Percentiles rank a stretch among this genome's conserved stretches.
Evolutionary conservation across 176 grass and related monocot genomes (phyloP).

Genomic region (Echinochloa phyllopogon): DNA sequence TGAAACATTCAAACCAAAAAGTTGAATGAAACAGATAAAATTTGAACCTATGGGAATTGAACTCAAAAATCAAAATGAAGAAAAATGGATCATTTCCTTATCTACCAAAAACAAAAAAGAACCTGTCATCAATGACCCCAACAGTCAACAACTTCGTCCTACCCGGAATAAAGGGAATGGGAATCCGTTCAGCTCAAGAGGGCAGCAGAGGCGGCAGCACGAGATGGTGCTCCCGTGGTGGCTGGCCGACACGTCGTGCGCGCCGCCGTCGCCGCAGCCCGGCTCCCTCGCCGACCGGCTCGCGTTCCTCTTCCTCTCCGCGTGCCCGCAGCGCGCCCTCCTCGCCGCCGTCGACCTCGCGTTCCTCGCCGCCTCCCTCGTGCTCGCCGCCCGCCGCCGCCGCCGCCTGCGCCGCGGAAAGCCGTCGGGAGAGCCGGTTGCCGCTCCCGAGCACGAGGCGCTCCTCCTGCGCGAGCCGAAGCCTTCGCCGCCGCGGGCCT

Average conservation of each 20-base stretch:
- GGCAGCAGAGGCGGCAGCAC: neutral
- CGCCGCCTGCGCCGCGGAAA: too few relatives aligned
- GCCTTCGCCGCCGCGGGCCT: neutral
- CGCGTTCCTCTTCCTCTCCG: conserved; percentile 38
- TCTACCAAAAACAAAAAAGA: too few relatives aligned
- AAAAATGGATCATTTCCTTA: too few relatives aligned
- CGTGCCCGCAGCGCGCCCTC: conserved; percentile 34
- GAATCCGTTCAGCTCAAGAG: too few relatives aligned
- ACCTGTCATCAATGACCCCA: too few relatives aligned
- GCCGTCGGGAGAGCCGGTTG: neutral
- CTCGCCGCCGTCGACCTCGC: conserved; percentile 34
- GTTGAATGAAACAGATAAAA: too few relatives aligned
- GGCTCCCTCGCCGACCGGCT: neutral
- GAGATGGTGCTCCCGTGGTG: conserved; percentile 39
- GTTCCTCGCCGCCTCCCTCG: conserved; percentile 26
- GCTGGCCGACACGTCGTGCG: conserved; percentile 30
- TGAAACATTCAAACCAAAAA: too few relatives aligned
- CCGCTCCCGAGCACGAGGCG: neutral
- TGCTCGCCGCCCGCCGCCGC: neutral
- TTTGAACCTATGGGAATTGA: too few relatives aligned
- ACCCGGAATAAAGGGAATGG: too few relatives aligned
- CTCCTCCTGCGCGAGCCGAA: neutral
- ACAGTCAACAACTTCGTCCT: too few relatives aligned
- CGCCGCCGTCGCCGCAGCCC: neutral
- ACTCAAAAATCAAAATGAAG: too few relatives aligned